Conservation (phyloP, 2,329 filamentous ascomycete genomes). For the Xylariaceae sp. region DNA sequence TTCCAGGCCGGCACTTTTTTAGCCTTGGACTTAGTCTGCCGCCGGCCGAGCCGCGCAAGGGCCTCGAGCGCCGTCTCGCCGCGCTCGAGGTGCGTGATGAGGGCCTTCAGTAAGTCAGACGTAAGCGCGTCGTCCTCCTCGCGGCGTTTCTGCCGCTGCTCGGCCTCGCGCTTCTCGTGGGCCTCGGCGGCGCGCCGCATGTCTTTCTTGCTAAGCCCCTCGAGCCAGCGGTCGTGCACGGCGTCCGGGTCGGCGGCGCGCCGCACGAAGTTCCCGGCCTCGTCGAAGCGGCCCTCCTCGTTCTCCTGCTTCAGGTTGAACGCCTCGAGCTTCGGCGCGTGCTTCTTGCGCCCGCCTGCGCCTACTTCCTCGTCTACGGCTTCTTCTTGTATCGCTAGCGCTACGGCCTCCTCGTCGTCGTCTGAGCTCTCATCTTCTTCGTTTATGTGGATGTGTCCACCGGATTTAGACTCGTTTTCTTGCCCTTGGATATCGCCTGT, state of each 20-base stretch:
- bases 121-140: slow-evolving; percentile 72
- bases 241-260: slow-evolving; percentile 87
- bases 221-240: slow-evolving; percentile 86
- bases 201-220: slow-evolving; percentile 89
- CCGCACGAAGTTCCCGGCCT: slow-evolving; percentile 83
- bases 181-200: slow-evolving; percentile 85
- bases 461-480: slow-evolving; percentile 66
- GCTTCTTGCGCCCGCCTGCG: slow-evolving; percentile 82
- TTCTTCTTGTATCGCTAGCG: slow-evolving; percentile 69
- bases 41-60: slow-evolving; percentile 71
- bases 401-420: slow-evolving; percentile 65
- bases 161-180: slow-evolving; percentile 77
- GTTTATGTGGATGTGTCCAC: slow-evolving; percentile 64
- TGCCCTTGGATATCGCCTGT: slow-evolving; percentile 70
- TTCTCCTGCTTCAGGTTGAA: slow-evolving; percentile 92
- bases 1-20: slow-evolving; percentile 59
- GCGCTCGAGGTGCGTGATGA: slow-evolving; percentile 70
- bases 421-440: slow-evolving; percentile 53
- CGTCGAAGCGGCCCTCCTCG: slow-evolving; percentile 90
- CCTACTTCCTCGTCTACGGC: slow-evolving; percentile 86
- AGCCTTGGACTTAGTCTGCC: slow-evolving; percentile 52
- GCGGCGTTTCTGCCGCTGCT: slow-evolving; percentile 65
- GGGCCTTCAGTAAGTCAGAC: slow-evolving; percentile 64
- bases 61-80: slow-evolving; percentile 88
- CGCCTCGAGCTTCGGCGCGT: slow-evolving; percentile 89